Base-by-base conservation (phyloP, 495 filamentous ascomycete species). In the Lasiosphaeris hirsuta region DNA sequence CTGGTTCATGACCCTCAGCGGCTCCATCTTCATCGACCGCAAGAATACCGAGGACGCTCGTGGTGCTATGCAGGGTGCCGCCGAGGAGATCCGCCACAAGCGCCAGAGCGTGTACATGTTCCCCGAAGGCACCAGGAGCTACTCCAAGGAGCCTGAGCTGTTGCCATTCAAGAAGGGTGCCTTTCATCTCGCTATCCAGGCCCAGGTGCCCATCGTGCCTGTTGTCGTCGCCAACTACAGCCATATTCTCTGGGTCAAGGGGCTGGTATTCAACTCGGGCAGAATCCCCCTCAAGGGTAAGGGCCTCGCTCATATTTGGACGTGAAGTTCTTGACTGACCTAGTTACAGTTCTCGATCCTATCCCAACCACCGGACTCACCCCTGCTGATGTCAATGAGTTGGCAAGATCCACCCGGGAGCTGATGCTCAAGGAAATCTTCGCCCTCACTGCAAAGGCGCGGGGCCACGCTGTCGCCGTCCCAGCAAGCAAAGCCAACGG, bases 141-240 rank as follows among this genome's bases (percentile, higher is more conserved):
- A 99, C 76, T 81, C 86, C 46, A 82, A 86, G 61, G 84, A 90
- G 46, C 87, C 94, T 6, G 84, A 80, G 49, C 72, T 99, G 65
- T 75, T 97, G 53, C 85, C 89, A 7, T 99, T 97, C 77, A 98
- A 99, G 77, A 97, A 97, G 77, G 94, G 94, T 57, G 94, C 94
- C 38, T 99, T 97, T 74, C 94, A 97, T 70, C 77, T 98, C 10
- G 94, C 94, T 17, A 84, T 99, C 7, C 88, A 97, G 76, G 95
- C 93, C 0, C 87, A 90, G 66, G 93, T 96, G 30, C 91, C 90
- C 15, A 89, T 97, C 65, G 86, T 99, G 38, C 93, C 93, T 0
- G 77, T 96, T 17, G 89, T 97, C 17, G 81, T 84, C 8, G 88
- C 84, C 65, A 97, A 96, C 75, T 98, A 98, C 69, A 85, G 83